Evolutionary conservation across 2,329 filamentous ascomycete genomes (phyloP).

Genomic region (Aureobasidium namibiae): DNA sequence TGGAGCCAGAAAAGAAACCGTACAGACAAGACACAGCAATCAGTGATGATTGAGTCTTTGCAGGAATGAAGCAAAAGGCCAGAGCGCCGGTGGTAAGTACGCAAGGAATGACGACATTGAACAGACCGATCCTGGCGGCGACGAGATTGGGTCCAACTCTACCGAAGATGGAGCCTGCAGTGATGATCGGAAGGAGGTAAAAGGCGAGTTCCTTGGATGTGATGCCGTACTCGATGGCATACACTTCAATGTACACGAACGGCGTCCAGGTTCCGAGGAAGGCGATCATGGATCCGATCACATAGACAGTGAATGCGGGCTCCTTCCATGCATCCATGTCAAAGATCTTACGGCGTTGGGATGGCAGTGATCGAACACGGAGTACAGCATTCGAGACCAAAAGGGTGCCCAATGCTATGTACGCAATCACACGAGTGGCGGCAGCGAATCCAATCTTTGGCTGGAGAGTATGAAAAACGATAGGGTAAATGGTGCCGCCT

Average conservation of each 20-base stretch:
- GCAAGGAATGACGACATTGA: constrained; percentile 46
- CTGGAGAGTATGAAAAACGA: constrained; percentile 27
- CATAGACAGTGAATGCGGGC: constrained; percentile 7
- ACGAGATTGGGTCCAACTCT: constrained; percentile 30
- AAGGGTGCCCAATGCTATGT: constrained; percentile 26
- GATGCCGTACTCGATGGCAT: background rate
- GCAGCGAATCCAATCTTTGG: constrained; percentile 24
- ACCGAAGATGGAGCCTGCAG: constrained; percentile 2
- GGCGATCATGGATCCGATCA: constrained; percentile 4
- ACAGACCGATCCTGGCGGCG: constrained; percentile 48
- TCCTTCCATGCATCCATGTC: constrained; percentile 6
- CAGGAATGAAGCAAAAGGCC: constrained; percentile 27
- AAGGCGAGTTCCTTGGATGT: background rate
- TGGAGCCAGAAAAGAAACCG: constrained; percentile 29
- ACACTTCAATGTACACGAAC: constrained; percentile 3
- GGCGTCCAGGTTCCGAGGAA: constrained; percentile 9
- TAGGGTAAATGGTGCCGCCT: constrained; percentile 22
- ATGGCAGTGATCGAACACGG: background rate
- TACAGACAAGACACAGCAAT: constrained; percentile 27
- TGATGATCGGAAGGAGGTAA: constrained; percentile 9
- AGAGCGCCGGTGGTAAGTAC: constrained; percentile 27
- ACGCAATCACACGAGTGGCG: constrained; percentile 24
- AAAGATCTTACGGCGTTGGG: background rate
- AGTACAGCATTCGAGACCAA: constrained; percentile 24
- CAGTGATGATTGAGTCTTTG: constrained; percentile 22